Evolutionary conservation across 441 rosid species (phyloP), one percentile per base, ranked within the genome.

Genomic region (Pelargonium hybrid): DNA sequence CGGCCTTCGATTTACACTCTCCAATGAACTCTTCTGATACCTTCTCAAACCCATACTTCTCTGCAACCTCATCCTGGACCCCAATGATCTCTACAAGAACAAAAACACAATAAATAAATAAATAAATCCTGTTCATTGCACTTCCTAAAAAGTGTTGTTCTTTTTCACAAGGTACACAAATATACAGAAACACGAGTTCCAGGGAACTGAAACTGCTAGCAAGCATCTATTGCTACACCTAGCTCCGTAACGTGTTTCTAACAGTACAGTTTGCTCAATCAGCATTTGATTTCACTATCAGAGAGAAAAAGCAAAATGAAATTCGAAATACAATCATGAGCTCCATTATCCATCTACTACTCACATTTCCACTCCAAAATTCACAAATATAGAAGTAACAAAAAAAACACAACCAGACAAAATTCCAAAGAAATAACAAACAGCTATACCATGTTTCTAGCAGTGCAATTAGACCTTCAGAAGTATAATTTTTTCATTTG

Each of bases 1-100:
- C 81, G 65, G 86, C 93, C 73, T 84, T 87, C 5, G 97, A 93
- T 81, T 93, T 91, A 71, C 97, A 93, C 80, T 88, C 97, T 26
- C 81, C 82, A 41, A 93, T 90, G 78, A 90, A 86, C 64, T 91
- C 77, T 54, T 88, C 96, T 0, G 89, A 83, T 0, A 88, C 84
- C 79, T 86, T 89, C 76, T 90, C 87, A 74, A 91, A 93, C 62
- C 97, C 97, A 72, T 78, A 75, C 83, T 85, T 86, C 86, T 81
- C 84, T 1, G 85, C 92, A 72, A 82, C 86, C 74, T 82, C 96
- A 77, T 87, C 86, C 18, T 82, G 77, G 66, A 81, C 84, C 43
- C 78, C 82, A 54, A 62, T 74, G 68, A 67, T 78, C 79, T 81
- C 90, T 83, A 70, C 71, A 70, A 34, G 59, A 68, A 73, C 52